These are phyloP conservation scores for Carex arenaria DNA, from an alignment of 202 grass and related monocot genomes.

Conservation along the genomic window DNA sequence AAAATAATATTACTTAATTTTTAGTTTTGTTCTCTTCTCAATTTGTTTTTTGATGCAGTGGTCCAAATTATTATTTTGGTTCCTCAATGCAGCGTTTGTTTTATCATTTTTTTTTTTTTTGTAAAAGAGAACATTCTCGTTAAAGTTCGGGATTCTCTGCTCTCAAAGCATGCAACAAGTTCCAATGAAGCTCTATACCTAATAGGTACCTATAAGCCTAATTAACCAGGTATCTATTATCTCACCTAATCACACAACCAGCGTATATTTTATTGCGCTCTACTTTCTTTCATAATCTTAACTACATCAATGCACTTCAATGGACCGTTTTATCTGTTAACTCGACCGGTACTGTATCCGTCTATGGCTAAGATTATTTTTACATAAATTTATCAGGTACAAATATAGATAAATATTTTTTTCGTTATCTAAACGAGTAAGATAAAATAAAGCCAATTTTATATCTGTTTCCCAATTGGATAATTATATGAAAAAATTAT, in stretches of 20 bases:
- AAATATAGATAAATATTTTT: too few species aligned
- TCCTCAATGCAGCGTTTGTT: background rate
- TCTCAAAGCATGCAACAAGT: background rate
- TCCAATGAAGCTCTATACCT: background rate
- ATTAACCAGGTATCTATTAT: background rate
- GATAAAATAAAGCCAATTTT: too few species aligned
- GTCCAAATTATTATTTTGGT: background rate
- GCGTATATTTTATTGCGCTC: too few species aligned
- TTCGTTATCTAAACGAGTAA: too few species aligned
- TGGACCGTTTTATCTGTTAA: too few species aligned
- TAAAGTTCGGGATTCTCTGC: slow-evolving; percentile 8
- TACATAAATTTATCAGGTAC: too few species aligned
- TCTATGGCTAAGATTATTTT: too few species aligned
- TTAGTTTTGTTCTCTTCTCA: background rate
- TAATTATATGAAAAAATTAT: too few species aligned
- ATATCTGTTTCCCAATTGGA: too few species aligned
- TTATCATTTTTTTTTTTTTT: background rate
- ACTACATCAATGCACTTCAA: background rate
- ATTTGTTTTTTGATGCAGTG: background rate
- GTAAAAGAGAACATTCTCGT: background rate
- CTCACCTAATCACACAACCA: background rate
- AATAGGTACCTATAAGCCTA: background rate
- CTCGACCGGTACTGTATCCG: too few species aligned
- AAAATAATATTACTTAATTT: background rate
- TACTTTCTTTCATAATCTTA: too few species aligned